These are phyloP conservation scores for slime mould (Dictyostelium discoideum) DNA, from an alignment of 78 protist genomes.

Conservation along the genomic window dicty_2.7 NC_007088.5:8059501-8060000, in stretches of 20 bases:
- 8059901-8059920: slow-evolving; percentile 17
- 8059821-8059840: slow-evolving; percentile 16
- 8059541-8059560: slow-evolving; percentile 19
- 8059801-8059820: slow-evolving; percentile 34
- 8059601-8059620: background rate
- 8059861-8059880: slow-evolving; percentile 9
- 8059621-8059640: background rate
- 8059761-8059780: slow-evolving; percentile 45
- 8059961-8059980: background rate
- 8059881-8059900: slow-evolving; percentile 14
- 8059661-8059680: slow-evolving; percentile 24
- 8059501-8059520: background rate
- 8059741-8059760: background rate
- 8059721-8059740: background rate
- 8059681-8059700: background rate
- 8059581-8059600: background rate
- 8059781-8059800: background rate
- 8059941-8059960: slow-evolving; percentile 4
- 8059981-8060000: background rate
- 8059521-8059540: background rate
- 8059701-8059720: slow-evolving; percentile 1
- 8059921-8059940: background rate
- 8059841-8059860: slow-evolving; percentile 15
- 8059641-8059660: slow-evolving; percentile 38
- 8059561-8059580: slow-evolving; percentile 21